Evolutionary conservation across 768 basidiomycete species (phyloP).

Genomic region (Serendipita sp.): DNA sequence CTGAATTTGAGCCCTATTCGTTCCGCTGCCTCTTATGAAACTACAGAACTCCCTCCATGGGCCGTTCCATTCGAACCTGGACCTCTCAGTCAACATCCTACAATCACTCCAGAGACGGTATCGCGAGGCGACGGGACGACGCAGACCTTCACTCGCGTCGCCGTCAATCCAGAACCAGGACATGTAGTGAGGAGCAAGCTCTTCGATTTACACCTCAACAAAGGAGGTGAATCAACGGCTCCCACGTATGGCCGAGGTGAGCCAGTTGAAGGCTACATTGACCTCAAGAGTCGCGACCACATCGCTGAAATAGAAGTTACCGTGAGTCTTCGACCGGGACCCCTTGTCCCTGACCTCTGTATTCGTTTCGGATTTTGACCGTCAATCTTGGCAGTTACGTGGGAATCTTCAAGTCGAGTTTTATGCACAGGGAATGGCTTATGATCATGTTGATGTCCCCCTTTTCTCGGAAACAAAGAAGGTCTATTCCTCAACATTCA

Average conservation of each 20-base stretch:
- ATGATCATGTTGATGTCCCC: background rate
- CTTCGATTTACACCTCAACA: background rate
- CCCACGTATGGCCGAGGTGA: background rate
- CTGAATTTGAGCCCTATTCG: background rate
- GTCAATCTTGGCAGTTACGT: background rate
- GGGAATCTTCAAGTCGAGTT: background rate
- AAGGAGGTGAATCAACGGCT: background rate
- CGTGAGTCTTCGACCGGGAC: background rate
- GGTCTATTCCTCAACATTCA: background rate
- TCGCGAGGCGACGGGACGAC: no score
- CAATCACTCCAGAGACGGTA: background rate
- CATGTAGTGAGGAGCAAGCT: background rate
- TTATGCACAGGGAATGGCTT: background rate
- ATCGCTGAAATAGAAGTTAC: background rate
- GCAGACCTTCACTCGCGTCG: background rate
- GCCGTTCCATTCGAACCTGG: background rate
- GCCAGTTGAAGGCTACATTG: background rate
- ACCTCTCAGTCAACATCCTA: background rate
- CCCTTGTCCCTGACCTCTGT: background rate
- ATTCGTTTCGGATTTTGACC: no score
- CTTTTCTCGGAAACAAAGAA: background rate
- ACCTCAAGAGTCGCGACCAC: background rate
- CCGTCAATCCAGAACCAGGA: background rate
- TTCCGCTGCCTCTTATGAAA: background rate
- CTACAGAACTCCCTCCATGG: background rate